phyloP scores from a whole-genome alignment of 2,329 filamentous ascomycete species.

The Niveomyces coronatus region DNA sequence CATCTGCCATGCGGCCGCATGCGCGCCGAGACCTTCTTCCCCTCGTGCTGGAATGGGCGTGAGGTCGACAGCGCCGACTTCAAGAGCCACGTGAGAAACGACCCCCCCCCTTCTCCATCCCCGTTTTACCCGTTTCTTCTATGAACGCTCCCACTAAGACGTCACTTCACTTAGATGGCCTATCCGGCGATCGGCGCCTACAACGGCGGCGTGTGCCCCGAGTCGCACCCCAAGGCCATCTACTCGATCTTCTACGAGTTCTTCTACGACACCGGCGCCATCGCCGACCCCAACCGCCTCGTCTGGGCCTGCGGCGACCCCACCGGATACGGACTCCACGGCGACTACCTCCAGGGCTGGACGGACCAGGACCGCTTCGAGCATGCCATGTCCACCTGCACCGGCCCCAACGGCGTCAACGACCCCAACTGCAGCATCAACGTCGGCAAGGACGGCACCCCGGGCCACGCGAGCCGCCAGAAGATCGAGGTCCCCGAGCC shows the following conservation, averaged over 20 bases:
- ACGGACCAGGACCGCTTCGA: conserved; percentile 18
- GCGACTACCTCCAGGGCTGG: conserved; percentile 22
- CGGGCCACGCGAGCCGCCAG: conserved; percentile 14
- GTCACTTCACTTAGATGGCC: conserved; percentile 14
- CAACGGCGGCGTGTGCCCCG: conserved; percentile 25
- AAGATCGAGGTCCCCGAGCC: conserved; percentile 14
- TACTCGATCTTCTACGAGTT: conserved; percentile 37
- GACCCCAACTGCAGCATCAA: conserved; percentile 18
- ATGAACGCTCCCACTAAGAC: no score
- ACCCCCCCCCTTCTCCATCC: no score
- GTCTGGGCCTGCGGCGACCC: conserved; percentile 19
- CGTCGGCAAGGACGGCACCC: conserved; percentile 15
- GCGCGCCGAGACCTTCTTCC: conserved; percentile 49
- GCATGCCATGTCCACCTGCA: conserved; percentile 18
- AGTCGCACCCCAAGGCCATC: conserved; percentile 31
- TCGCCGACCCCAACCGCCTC: conserved; percentile 18
- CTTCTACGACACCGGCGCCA: conserved; percentile 29
- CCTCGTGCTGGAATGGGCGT: conserved; percentile 52
- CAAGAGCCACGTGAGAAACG: conserved; percentile 37
- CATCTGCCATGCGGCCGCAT: conserved; percentile 44
- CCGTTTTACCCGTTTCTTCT: not conserved
- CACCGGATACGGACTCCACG: conserved; percentile 20
- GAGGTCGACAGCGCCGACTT: conserved; percentile 45
- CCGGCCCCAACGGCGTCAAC: conserved; percentile 15
- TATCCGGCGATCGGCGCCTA: conserved; percentile 19